Percentiles rank a stretch among this genome's conserved stretches.
These are phyloP conservation scores for Caloboletus firmus DNA, from an alignment of 1,284 basidiomycete species.

Conservation along the genomic window DNA sequence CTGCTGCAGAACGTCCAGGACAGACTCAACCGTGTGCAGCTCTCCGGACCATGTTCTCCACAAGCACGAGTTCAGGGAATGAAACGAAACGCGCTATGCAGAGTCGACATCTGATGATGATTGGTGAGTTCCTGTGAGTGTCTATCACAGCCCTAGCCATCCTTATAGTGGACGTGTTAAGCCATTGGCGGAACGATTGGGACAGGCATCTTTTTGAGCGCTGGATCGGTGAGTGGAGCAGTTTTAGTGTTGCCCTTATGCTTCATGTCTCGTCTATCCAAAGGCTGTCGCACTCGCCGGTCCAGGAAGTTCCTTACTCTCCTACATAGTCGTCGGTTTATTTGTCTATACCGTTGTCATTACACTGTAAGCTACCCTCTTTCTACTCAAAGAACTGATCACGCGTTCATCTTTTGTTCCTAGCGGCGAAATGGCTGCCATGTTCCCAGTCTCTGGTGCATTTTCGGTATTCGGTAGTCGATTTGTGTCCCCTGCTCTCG, in stretches of 20 bases:
- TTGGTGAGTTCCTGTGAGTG: conserved; percentile 31
- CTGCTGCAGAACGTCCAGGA: neutral
- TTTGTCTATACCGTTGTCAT: conserved; percentile 59
- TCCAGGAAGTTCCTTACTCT: conserved; percentile 49
- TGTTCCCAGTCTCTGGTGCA: conserved; percentile 49
- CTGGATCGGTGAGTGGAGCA: conserved; percentile 38
- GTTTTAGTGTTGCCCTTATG: neutral
- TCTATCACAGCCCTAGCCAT: neutral
- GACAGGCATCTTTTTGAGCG: conserved; percentile 47
- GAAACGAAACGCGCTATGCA: conserved; percentile 41
- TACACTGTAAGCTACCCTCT: conserved; percentile 39
- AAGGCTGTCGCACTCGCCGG: conserved; percentile 47
- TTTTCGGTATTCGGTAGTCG: conserved; percentile 49
- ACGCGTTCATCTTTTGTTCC: neutral
- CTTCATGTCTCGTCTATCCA: neutral
- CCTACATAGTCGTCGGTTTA: conserved; percentile 49
- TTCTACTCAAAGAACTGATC: neutral
- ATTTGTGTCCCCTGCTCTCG: conserved; percentile 52
- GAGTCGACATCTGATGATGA: conserved; percentile 45
- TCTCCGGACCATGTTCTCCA: conserved; percentile 9
- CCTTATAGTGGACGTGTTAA: conserved; percentile 11
- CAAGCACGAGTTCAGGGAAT: conserved; percentile 18
- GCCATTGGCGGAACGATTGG: conserved; percentile 48
- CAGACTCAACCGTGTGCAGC: neutral
- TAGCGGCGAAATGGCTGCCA: conserved; percentile 46